Conservation (phyloP, 2,329 filamentous ascomycete species). For the Verticillium isaacii region DNA sequence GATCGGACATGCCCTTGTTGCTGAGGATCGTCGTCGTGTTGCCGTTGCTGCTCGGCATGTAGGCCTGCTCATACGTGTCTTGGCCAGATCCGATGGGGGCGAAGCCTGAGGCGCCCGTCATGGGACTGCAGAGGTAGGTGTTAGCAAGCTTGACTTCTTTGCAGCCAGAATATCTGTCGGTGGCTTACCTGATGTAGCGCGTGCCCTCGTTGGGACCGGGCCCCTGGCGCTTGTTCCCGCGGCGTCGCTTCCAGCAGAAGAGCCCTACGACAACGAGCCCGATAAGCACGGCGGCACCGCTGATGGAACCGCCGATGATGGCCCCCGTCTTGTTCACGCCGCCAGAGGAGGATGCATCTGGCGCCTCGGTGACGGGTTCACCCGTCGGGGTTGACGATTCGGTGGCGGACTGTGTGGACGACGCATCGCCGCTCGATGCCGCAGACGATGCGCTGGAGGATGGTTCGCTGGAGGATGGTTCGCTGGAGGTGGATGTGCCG, state of each 20-base stretch:
- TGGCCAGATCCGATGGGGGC: slow-evolving; percentile 13
- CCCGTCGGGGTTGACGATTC: slow-evolving; percentile 13
- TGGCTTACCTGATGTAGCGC: slow-evolving; percentile 35
- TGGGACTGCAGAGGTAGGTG: slow-evolving; percentile 18
- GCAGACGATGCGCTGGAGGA: slow-evolving; percentile 5
- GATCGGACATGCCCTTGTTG: slow-evolving; percentile 2
- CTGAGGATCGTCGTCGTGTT: slow-evolving; percentile 11
- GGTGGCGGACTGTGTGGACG: slow-evolving; percentile 10
- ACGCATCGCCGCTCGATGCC: background rate
- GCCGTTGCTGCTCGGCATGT: slow-evolving; percentile 11
- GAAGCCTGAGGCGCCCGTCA: slow-evolving; percentile 22
- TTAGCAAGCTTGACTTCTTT: slow-evolving; percentile 11
- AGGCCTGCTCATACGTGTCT: slow-evolving; percentile 10
- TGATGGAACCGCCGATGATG: slow-evolving; percentile 50
- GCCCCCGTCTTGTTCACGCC: slow-evolving; percentile 34
- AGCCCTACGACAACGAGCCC: slow-evolving; percentile 31
- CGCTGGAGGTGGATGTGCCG: slow-evolving; percentile 2
- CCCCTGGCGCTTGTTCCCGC: slow-evolving; percentile 35
- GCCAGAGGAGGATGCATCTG: slow-evolving; percentile 17
- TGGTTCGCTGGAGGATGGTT: slow-evolving; percentile 4
- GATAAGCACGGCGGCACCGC: slow-evolving; percentile 42
- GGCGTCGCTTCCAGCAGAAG: slow-evolving; percentile 39
- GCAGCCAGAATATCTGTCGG: background rate
- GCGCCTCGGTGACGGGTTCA: slow-evolving; percentile 17
- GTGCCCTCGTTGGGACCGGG: slow-evolving; percentile 32